Base-by-base conservation (phyloP, 1,139 yeast species). In the Magnusiomyces fungicola region DNA sequence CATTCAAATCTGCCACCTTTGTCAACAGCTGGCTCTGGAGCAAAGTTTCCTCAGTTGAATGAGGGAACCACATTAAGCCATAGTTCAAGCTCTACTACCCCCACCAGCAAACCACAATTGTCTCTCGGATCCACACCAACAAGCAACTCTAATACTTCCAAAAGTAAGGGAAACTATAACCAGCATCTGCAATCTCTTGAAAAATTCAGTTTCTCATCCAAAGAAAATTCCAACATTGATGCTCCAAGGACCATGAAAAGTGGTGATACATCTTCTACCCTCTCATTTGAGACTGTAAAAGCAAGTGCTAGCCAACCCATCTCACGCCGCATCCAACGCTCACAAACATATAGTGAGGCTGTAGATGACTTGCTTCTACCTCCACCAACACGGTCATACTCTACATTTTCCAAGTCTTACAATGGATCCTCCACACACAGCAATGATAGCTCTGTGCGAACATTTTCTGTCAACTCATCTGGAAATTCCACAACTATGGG, bases 391-490 rank as follows among this genome's bases (percentile, higher is more conserved):
- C 24, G 53, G 14, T 51, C 53, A 2, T 51, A 51, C 21, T 46
- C 53, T 14, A 43, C 49, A 30, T 46, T 49, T 2, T 48, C 53
- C 5, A 32, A 49, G 19, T 48, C 51, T 4, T 39, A 33, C 18
- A 45, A 49, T 6, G 46, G 49, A 12, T 50, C 51, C 14, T 34
- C 38, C 16, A 46, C 52, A 3, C 44, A 48, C 24, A 48, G 50
- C 18, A 39, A 33, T 9, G 39, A 49, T 27, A 34, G 45, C 9
- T 25, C 43, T 18, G 38, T 47, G 6, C n/a, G 46, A 23, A 46
- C 46, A 12, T 42, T 48, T 12, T 57, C 62, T 1, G 38, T 56
- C 29, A 45, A 57, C 21, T 57, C 62, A 47, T 58, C 62, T 3
- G 54, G 58, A 21, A 52, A 55, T 27, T 59, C 62, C 5, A 16